These are phyloP conservation scores for Pelargonium fulgidum DNA, from an alignment of 441 rosid genomes.

Conservation along the genomic window DNA sequence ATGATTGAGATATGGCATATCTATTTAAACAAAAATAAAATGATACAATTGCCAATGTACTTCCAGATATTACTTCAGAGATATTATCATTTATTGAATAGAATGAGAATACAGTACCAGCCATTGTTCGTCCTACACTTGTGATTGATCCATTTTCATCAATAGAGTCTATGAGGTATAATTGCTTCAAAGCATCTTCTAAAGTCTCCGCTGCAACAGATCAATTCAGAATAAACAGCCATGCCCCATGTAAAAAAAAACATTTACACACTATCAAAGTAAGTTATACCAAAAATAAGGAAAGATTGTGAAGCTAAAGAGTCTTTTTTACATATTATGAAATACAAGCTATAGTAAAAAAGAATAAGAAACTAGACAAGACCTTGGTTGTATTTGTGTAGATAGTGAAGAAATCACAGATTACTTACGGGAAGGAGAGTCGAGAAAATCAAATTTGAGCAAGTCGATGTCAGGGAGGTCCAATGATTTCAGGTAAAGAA, in stretches of 20 bases:
- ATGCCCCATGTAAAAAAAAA: conserved; percentile 10
- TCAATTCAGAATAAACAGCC: conserved; percentile 24
- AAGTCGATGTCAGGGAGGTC: conserved; percentile 89
- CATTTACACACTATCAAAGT: not conserved
- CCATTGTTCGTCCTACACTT: conserved; percentile 76
- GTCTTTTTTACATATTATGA: too few species aligned
- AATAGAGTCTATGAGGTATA: conserved; percentile 86
- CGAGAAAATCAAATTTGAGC: conserved; percentile 94
- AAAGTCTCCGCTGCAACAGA: conserved; percentile 70
- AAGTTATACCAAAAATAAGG: not conserved
- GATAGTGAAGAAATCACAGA: not conserved
- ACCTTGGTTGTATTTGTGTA: not conserved
- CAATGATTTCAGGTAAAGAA: conserved; percentile 87
- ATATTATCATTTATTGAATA: conserved; percentile 5
- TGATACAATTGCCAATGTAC: not conserved
- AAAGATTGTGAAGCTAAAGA: not conserved
- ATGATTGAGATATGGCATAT: not conserved
- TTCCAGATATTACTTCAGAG: not conserved
- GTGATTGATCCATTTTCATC: conserved; percentile 83
- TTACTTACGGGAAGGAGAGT: conserved; percentile 74
- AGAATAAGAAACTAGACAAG: too few species aligned
- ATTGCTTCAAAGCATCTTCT: conserved; percentile 84
- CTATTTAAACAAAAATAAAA: not conserved
- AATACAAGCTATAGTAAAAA: too few species aligned
- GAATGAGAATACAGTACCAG: conserved; percentile 50